Base-by-base conservation (phyloP, 768 basidiomycete genomes). In the Hericium erinaceus region DNA sequence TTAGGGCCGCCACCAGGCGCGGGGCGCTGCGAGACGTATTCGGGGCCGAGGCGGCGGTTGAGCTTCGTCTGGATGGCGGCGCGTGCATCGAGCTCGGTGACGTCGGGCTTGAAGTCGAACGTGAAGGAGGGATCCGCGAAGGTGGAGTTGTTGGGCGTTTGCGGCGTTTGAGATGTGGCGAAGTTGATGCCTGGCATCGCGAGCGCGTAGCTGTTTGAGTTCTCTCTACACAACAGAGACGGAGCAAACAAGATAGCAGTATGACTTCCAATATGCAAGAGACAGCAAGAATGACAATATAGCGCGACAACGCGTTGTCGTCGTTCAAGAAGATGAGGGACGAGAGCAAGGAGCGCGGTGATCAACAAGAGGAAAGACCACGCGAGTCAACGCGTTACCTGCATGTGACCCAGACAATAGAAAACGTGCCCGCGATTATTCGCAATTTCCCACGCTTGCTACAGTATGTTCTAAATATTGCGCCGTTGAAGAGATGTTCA, bases 21-120 rank as follows among this genome's bases (percentile, higher is more conserved):
- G 7, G 90, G 87, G 15, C 97, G 78, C 61, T 87, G 85, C 2
- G 90, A 92, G 56, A 99, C 81, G 66, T 82, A 97, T 73, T 98
- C 97, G 1, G 97, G 97, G 2, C 97, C 97, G 18, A 99, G 84
- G 64, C 87, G 90, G 71, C 85, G 85, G 65, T 88, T 78, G 33
- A 99, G 77, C 68, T 92, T 89, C 12, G 80, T 83, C 66, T 95
- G 92, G 2, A 97, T 73, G 0, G 77, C 68, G 46, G 92, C 81
- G 64, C 82, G 84, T 55, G 76, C 74, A 13, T 41, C 53, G 44
- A 53, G 16, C 50, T 50, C 51, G 18, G 50, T 12, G 20, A 52
- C 2, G 22, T 49, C 22, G 12, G 56, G 55, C 37, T 40, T 61
- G 24, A 51, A 39, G 22, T 61, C 62, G 2, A 22, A 10, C 2